Evolutionary conservation across 1,284 basidiomycete species (phyloP).

Genomic region (Polyporus tsugae): DNA sequence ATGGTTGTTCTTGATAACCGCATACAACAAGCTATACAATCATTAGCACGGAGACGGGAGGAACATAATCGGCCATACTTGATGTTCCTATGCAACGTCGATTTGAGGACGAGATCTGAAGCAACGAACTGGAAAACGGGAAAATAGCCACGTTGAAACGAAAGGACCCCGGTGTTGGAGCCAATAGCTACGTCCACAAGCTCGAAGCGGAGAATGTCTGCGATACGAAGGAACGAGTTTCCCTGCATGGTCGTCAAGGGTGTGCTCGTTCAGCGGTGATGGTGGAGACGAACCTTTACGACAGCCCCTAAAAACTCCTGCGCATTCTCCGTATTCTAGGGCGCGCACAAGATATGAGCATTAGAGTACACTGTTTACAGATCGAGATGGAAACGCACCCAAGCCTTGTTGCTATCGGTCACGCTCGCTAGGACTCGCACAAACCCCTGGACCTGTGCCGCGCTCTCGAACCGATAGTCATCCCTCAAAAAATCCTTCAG

Average conservation of each 20-base stretch:
- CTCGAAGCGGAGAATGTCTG: conserved; percentile 57
- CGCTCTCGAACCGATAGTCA: conserved; percentile 51
- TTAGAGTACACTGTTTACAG: background rate
- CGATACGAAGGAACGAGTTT: conserved; percentile 59
- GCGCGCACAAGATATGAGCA: background rate
- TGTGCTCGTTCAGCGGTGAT: background rate
- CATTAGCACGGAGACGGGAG: background rate
- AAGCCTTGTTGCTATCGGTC: conserved; percentile 53
- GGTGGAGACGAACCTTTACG: conserved; percentile 45
- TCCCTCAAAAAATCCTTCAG: conserved; percentile 56
- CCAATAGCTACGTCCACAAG: conserved; percentile 44
- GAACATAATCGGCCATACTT: conserved; percentile 52
- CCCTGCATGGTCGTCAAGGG: conserved; percentile 44
- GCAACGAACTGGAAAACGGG: conserved; percentile 72
- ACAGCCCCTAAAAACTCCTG: conserved; percentile 58
- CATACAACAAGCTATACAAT: conserved; percentile 59
- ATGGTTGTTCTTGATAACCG: conserved; percentile 60
- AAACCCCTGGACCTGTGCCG: conserved; percentile 57
- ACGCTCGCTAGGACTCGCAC: conserved; percentile 56
- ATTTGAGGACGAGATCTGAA: conserved; percentile 70
- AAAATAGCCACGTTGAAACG: conserved; percentile 68
- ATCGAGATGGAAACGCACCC: conserved; percentile 52
- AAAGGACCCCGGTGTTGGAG: conserved; percentile 50
- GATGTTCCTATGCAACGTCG: conserved; percentile 58
- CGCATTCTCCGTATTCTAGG: conserved; percentile 59